Evolutionary conservation across 2,329 filamentous ascomycete genomes (phyloP), one percentile per base, ranked within the genome.

Genomic region (Capronia epimyces): DNA sequence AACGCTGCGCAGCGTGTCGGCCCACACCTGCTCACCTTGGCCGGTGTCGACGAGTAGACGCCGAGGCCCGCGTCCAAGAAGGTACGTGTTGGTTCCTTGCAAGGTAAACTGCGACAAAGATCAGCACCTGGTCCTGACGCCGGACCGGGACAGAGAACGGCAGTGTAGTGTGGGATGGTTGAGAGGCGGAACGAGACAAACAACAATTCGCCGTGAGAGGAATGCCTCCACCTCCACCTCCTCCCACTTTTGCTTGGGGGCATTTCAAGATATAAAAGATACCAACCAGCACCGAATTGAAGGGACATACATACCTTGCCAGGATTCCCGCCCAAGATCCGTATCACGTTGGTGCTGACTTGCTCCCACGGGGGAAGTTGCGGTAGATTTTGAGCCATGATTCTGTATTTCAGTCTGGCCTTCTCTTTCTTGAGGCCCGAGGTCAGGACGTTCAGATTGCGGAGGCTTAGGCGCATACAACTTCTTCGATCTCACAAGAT

Each of bases 51-150:
- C 82, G 18, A 98, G 79, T 52, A 97, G 76, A 8, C 93, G 83
- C 5, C 72, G 70, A 4, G 73, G 66, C 2, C 90, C 91, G 5
- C 79, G 83, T 52, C 93, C 93, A 52, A 98, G 54, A 15, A 98
- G 78, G 67, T 98, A 98, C 27, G 93, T 98, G 68, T 98, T 98
- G 60, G 93, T 96, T 56, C 80, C 81, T 76, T 83, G 81, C n/a
- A 83, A 66, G 0, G 79, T 79, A 64, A 82, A 83, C 77, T 79
- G 55, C 36, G 20, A 20, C 8, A 21, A 21, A 40, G 18, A 16
- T 27, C n/a, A 41, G 12, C 13, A 27, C 25, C 20, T n/a, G n/a
- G n/a, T 42, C 7, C 9, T 5, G 21, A 24, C 7, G 4, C 27
- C 22, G 22, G n/a, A n/a, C n/a, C 37, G 25, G 13, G 9, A 5